Percentiles rank a stretch among this genome's conserved stretches.
phyloP scores from a whole-genome alignment of 2,329 filamentous ascomycete species.

The Cladosporium sphaerospermum region DNA sequence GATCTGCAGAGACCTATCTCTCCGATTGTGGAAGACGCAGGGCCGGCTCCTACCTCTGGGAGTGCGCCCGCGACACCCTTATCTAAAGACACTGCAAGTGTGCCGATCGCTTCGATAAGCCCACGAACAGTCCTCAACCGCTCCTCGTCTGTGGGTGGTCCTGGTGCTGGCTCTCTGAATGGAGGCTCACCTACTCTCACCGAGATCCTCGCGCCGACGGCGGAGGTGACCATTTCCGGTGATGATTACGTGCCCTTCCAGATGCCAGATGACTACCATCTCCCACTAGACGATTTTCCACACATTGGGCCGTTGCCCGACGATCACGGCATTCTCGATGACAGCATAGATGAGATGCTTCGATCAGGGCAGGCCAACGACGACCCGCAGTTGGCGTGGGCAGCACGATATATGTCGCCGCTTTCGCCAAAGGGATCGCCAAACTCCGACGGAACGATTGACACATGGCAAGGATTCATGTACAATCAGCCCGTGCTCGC shows the following conservation, averaged over 20 bases:
- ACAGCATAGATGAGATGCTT: conserved; percentile 4
- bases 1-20: neutral
- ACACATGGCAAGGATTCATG: conserved; percentile 16
- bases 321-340: neutral
- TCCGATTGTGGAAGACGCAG: conserved; percentile 1
- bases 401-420: conserved; percentile 5
- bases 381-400: conserved; percentile 7
- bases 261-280: conserved; percentile 10
- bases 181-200: conserved; percentile 26
- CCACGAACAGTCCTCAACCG: conserved; percentile 1
- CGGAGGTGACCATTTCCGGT: conserved; percentile 5
- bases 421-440: conserved; percentile 1
- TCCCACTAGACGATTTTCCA: conserved; percentile 9
- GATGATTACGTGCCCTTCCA: conserved; percentile 8
- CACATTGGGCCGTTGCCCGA: conserved; percentile 1
- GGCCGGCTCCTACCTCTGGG: neutral
- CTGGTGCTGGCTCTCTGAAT: neutral
- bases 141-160: neutral
- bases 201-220: conserved; percentile 22
- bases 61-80: conserved; percentile 10
- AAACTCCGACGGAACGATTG: neutral
- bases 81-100: conserved; percentile 7
- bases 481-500: conserved; percentile 26
- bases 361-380: conserved; percentile 5
- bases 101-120: conserved; percentile 11